These are phyloP conservation scores for Globisporangium megalacanthum DNA, from an alignment of 352 stramenopile genomes.

Conservation along the genomic window DNA sequence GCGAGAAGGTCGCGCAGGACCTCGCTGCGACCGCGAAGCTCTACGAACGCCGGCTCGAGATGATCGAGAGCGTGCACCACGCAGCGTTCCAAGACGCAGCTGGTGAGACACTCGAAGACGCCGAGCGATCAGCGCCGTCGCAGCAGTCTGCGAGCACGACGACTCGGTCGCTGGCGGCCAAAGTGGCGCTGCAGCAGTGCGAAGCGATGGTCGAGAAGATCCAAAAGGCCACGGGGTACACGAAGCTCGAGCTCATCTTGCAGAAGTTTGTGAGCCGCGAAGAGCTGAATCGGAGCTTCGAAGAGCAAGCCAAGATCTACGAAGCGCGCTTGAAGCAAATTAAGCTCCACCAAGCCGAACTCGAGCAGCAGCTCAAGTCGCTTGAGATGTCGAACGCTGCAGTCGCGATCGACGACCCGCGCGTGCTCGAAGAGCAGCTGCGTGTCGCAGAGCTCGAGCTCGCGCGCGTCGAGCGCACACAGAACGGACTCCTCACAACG, in stretches of 20 bases:
- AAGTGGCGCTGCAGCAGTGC: slow-evolving; percentile 73
- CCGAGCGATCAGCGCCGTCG: slow-evolving; percentile 14
- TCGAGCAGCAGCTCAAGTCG: slow-evolving; percentile 63
- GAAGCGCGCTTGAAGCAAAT: slow-evolving; percentile 78
- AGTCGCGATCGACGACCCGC: slow-evolving; percentile 47
- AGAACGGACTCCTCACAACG: slow-evolving; percentile 55
- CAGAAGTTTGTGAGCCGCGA: slow-evolving; percentile 77
- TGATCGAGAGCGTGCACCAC: slow-evolving; percentile 63
- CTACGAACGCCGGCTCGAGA: slow-evolving; percentile 59
- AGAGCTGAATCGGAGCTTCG: slow-evolving; percentile 74
- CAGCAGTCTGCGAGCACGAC: slow-evolving; percentile 28
- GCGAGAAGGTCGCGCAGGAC: slow-evolving; percentile 62
- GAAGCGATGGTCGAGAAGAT: slow-evolving; percentile 83
- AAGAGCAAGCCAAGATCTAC: slow-evolving; percentile 80
- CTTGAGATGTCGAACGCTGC: slow-evolving; percentile 60
- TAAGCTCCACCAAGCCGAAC: slow-evolving; percentile 57
- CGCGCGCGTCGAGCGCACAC: slow-evolving; percentile 52
- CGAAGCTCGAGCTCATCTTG: slow-evolving; percentile 70
- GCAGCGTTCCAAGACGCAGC: slow-evolving; percentile 11
- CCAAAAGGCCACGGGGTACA: slow-evolving; percentile 72
- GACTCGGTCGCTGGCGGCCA: slow-evolving; percentile 55
- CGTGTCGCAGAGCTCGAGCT: slow-evolving; percentile 70
- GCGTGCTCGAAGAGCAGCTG: slow-evolving; percentile 63
- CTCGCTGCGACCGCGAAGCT: slow-evolving; percentile 62
- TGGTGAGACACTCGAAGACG: slow-evolving; percentile 17